Evolutionary conservation across 495 filamentous ascomycete species (phyloP), one percentile per base, ranked within the genome.

Genomic region (Penicillium subrubescens): DNA sequence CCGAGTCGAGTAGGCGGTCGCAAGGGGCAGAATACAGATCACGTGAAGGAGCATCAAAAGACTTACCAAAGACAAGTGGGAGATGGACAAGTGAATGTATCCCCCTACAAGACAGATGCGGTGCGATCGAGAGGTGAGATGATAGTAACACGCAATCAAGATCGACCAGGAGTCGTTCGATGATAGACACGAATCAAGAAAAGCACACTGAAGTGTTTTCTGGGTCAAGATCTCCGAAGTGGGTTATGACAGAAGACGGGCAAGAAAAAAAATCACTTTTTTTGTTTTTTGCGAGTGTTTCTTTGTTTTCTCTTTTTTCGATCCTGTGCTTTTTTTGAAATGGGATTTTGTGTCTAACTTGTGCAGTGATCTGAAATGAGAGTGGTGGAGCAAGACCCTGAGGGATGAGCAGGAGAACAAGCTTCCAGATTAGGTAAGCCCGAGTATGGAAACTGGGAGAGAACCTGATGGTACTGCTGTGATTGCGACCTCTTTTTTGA

Each of bases 21-120:
- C 2, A 0, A 11, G 15, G 23, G 8, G 15, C 23, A 53, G 48
- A 57, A 66, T 25, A 66, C n/a, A 23, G 53, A 51, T 53, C 41
- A 54, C 43, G 37, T 3, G n/a, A 65, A 35, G 17, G 44, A 35
- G 0, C 17, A 17, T 44, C 33, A 58, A 62, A 34, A 54, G 66
- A 75, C 91, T 88, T 91, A 92, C 90, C 88, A 82, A 85, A 76
- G 23, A 12, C 8, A 23, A 82, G 82, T 82, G 87, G 91, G 93
- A 97, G 93, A 97, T 91, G 84, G 91, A 96, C 94, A 97, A 97
- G 71, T 88, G 78, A 97, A 97, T 97, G 94, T 92, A 89, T 97
- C 94, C 92, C 93, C 92, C 88, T 73, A 71, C 62, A 64, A 59
- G 62, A 53, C 58, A 57, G 44, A 54, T 66, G 59, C 46, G 60